Evolutionary conservation across 1,284 basidiomycete species (phyloP), one percentile per base, ranked within the genome.

Genomic region (Austropuccinia psidii): DNA sequence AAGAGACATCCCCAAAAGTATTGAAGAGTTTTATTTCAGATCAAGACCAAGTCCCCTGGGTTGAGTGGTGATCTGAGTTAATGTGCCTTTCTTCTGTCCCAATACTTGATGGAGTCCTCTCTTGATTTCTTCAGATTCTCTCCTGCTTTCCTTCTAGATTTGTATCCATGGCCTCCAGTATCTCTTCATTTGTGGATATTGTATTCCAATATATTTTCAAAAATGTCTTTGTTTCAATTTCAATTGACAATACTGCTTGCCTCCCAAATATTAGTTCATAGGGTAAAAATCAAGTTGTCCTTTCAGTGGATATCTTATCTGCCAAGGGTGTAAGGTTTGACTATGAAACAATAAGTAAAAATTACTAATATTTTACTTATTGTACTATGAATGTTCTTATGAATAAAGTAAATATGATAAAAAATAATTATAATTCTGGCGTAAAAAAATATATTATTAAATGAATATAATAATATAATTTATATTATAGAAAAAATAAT

Each of bases 261-360:
- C 49, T 41, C 1, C 61, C 61, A 29, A 64, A 64, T 13, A 45
- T 5, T 19, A 64, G 11, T 29, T 64, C 61, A n/a, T 64, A 64
- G 4, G 43, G 43, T 6, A n/a, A n/a, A n/a, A n/a, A n/a, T n/a
- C n/a, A n/a, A n/a, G n/a, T n/a, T n/a, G n/a, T n/a, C n/a, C n/a
- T n/a, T n/a, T n/a, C n/a, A n/a, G n/a, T n/a, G n/a, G n/a, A n/a
- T n/a, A n/a, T n/a, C n/a, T n/a, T n/a, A n/a, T n/a, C n/a, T n/a
- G n/a, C n/a, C n/a, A n/a, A n/a, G n/a, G n/a, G n/a, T n/a, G n/a
- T n/a, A n/a, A n/a, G n/a, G n/a, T n/a, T n/a, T n/a, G n/a, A n/a
- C n/a, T n/a, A n/a, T n/a, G n/a, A n/a, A n/a, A n/a, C n/a, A n/a
- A n/a, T n/a, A n/a, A n/a, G n/a, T n/a, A n/a, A n/a, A n/a, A n/a